Base-by-base conservation (phyloP, 2,329 filamentous ascomycete species). In the Phaeosphaeria sp. region DNA sequence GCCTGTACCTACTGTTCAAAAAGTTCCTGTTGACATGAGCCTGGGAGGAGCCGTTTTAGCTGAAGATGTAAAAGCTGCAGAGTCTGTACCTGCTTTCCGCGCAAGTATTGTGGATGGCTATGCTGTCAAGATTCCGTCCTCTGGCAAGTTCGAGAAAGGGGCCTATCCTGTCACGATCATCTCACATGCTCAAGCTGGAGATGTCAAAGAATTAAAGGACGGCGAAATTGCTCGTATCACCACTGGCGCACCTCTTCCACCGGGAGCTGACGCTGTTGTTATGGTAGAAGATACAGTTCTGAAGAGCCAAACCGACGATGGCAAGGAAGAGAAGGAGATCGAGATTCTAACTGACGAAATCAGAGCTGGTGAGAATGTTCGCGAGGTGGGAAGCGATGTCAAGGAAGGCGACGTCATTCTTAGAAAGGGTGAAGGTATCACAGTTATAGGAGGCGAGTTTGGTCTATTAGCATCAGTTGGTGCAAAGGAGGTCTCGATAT, bases 21-120 rank as follows among this genome's bases (percentile, higher is more conserved):
- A 81, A 48, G 79, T 82, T 1, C 83, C 86, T 6, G 89, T 96
- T 3, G 81, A 90, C 58, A 82, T 84, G 33, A 78, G 79, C 1
- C 80, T 98, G 0, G 85, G 94, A 1, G 92, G 92, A 7, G 87
- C 85, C 9, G 89, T 98, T 0, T 81, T 99, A 1, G 93, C 94
- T 0, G 88, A 93, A 72, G 90, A 96, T 65, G 89, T 99, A 22
- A 85, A 82, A 41, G 92, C 95, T 0, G 79, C 80, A 3, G 94
- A 97, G 73, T 87, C 90, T 7, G 95, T 99, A 0, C 95, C 95
- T 0, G 95, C 94, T 0, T 99, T 96, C 78, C 84, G 93, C 57
- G 95, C 95, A 18, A 98, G 94, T 72, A 98, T 97, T 42, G 95
- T 99, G 0, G 95, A 99, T 75, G 95, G 95, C 1, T 99, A 99